Evolutionary conservation across 2,329 filamentous ascomycete genomes (phyloP).

Genomic region (Tolypocladium sp.): DNA sequence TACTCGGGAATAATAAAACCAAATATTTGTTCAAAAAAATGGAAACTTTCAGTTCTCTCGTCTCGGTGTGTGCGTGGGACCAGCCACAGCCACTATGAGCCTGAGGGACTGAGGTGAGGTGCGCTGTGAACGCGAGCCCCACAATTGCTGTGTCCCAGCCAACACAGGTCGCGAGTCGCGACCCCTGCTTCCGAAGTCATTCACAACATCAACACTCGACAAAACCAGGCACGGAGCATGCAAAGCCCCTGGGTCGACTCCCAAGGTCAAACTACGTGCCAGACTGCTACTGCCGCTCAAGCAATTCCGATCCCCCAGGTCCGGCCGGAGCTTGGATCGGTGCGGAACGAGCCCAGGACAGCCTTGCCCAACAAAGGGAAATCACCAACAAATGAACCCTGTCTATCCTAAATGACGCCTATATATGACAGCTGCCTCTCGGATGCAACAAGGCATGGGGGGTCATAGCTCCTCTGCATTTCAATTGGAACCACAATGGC

Average conservation of each 20-base stretch:
- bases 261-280: not conserved
- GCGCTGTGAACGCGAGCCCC: not conserved
- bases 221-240: not conserved
- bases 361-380: not conserved
- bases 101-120: too few relatives aligned
- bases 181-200: not conserved
- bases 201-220: not conserved
- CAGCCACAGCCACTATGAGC: too few relatives aligned
- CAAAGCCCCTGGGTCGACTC: not conserved
- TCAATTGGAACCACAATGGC: not conserved
- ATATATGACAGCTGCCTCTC: not conserved
- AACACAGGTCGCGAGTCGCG: not conserved
- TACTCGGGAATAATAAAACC: too few relatives aligned
- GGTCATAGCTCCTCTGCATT: not conserved
- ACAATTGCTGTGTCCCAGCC: not conserved
- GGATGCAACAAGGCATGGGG: not conserved
- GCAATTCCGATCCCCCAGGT: not conserved
- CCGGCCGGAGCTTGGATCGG: not conserved
- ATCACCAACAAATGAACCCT: not conserved
- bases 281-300: not conserved
- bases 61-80: too few relatives aligned
- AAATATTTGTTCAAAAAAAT: too few relatives aligned
- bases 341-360: not conserved
- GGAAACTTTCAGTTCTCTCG: too few relatives aligned
- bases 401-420: not conserved